A percentile compares a stretch with the other conserved stretches of the same genome.
Conservation (phyloP, 768 basidiomycete species). For the Panellus pusillus region DNA sequence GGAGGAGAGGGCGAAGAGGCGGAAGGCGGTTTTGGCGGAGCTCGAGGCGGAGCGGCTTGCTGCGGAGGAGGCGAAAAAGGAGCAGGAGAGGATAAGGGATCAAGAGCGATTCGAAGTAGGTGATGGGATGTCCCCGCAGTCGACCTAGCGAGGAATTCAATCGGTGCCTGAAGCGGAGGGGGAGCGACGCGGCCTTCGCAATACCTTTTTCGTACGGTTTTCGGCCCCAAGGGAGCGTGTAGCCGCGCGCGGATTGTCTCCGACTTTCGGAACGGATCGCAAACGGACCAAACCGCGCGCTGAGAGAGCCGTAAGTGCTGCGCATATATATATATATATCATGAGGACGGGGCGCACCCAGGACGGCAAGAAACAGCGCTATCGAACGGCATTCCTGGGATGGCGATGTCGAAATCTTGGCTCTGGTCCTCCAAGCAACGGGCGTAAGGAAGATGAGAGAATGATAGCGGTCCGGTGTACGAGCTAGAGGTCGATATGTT, state of each 20-base stretch:
- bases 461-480: constrained; percentile 67
- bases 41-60: too few species aligned
- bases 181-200: background rate
- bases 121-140: constrained; percentile 93
- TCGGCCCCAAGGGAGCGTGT: constrained; percentile 67
- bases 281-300: constrained; percentile 85
- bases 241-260: constrained; percentile 59
- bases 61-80: too few species aligned
- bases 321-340: background rate
- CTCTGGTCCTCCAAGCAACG: constrained; percentile 65
- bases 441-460: constrained; percentile 78
- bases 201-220: constrained; percentile 54
- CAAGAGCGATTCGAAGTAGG: too few species aligned
- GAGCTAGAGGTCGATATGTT: constrained; percentile 60
- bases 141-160: constrained; percentile 42
- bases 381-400: constrained; percentile 82
- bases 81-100: too few species aligned
- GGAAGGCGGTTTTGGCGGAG: too few species aligned
- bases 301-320: constrained; percentile 26
- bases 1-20: too few species aligned
- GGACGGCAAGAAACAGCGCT: constrained; percentile 64
- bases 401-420: constrained; percentile 66
- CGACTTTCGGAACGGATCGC: constrained; percentile 82
- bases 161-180: too few species aligned
- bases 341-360: constrained; percentile 36